Conservation (phyloP, 2,329 filamentous ascomycete species). For the Rhynchosporium graminicola region DNA sequence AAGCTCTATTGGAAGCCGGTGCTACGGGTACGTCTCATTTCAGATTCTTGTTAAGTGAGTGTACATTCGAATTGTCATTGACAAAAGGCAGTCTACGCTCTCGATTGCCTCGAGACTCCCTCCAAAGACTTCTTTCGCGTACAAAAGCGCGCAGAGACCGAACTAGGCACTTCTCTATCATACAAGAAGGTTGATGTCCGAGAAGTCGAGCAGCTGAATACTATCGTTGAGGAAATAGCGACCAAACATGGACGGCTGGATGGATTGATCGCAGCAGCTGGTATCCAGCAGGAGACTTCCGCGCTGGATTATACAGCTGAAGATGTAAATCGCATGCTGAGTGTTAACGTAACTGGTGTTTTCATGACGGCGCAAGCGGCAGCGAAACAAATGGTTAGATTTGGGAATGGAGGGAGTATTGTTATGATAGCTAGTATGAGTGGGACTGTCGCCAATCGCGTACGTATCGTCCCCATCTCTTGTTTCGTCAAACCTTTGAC, state of each 20-base stretch:
- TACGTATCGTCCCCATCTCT: constrained; percentile 44
- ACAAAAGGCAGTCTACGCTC: constrained; percentile 32
- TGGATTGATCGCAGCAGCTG: constrained; percentile 70
- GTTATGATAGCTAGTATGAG: constrained; percentile 72
- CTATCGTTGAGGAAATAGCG: constrained; percentile 68
- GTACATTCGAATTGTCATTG: neutral
- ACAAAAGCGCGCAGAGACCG: constrained; percentile 44
- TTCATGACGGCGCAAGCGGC: constrained; percentile 87
- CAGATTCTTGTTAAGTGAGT: no score
- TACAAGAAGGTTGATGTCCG: constrained; percentile 83
- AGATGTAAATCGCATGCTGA: constrained; percentile 76
- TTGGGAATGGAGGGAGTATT: constrained; percentile 60
- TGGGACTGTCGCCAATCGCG: constrained; percentile 65
- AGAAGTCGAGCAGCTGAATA: constrained; percentile 67
- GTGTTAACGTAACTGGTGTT: constrained; percentile 82
- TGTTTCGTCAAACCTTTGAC: neutral
- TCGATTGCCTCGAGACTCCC: constrained; percentile 45
- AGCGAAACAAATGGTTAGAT: constrained; percentile 71
- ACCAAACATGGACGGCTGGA: constrained; percentile 71
- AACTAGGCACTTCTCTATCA: constrained; percentile 58
- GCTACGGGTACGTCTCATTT: constrained; percentile 54
- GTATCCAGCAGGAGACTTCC: constrained; percentile 79
- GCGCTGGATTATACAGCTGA: constrained; percentile 79
- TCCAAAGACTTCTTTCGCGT: constrained; percentile 60
- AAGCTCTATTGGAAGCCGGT: constrained; percentile 73